Base-by-base conservation (phyloP, 306 rosid genomes). In the Sesbania bispinosa region DNA sequence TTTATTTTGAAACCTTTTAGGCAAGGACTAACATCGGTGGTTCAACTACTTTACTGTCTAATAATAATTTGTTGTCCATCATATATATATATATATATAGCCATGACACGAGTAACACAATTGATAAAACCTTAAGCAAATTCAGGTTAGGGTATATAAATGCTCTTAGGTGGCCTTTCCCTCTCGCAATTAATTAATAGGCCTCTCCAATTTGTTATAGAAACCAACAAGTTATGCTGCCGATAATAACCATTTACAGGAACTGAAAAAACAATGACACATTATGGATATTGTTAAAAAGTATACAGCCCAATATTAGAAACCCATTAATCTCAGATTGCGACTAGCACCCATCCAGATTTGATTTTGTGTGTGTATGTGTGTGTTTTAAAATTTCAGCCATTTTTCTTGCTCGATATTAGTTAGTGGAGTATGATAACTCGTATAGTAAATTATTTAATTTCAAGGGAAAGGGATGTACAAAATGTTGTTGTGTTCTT, bases 21-120 rank as follows among this genome's bases (percentile, higher is more conserved):
- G 51, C 67, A 71, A 27, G 77, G 62, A 74, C 45, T 20, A 42
- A 24, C 80, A 85, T 83, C 75, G 82, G 81, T 79, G 71, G 81
- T 75, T 77, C 86, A 88, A 85, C 88, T 6, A 81, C 86, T 81
- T 72, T 71, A 7, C 82, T 77, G 83, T 75, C 80, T 65, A 80
- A 68, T 73, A 54, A 60, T 82, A 76, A 76, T 82, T 72, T 78
- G 70, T 62, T 59, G 69, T 58, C 59, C 66, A n/a, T n/a, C n/a
- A n/a, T n/a, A n/a, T n/a, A n/a, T n/a, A n/a, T n/a, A n/a, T n/a
- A 62, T 62, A 79, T 67, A 62, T 62, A 54, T 75, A 54, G 53
- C 67, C 71, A 69, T 73, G n/a, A n/a, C n/a, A n/a, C n/a, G 75
- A 80, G 43, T 19, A 64, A 62, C 66, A 81, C 74, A 61, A 24